Base-by-base conservation (phyloP, 2,329 filamentous ascomycete genomes). In the Lecanosticta acicola region DNA sequence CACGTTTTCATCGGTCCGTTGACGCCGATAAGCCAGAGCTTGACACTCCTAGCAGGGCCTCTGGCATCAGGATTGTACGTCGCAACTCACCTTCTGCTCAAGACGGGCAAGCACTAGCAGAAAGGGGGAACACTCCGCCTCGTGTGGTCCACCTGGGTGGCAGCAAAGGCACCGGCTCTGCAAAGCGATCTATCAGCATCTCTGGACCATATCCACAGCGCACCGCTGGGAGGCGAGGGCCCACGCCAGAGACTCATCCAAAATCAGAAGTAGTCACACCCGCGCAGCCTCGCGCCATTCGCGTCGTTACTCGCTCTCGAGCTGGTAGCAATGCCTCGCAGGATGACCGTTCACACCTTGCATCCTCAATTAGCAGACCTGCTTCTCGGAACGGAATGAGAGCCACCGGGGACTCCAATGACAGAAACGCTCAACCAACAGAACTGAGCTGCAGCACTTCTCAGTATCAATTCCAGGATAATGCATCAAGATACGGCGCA, bases 381-480 rank as follows among this genome's bases (percentile, higher is more conserved):
- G 56, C 46, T 18, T 66, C 63, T n/a, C 56, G 61, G 19, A 54
- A 52, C 43, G 59, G 51, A 17, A 39, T 36, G 14, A 46, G 46
- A 44, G 47, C 43, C 7, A 43, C 48, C 29, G 40, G 43, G 20
- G 56, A 56, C 18, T 52, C 50, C 1, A 41, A 46, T 40, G 52
- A 54, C 34, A 41, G 50, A 41, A 51, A 50, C 39, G 47, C 47
- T 24, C 35, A 57, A 39, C 43, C 46, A 41, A 47, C 48, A 32
- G 58, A 62, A 35, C 48, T 63, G 20, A 56, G 46, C 32, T 55
- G 58, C 17, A 61, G 57, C 46, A 51, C 59, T 48, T 55, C 73
- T 38, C 59, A 69, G 16, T 72, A 69, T 50, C 70, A 75, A 38
- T 74, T 43, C 76, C 76, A 39, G 72, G 76, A 59, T 72, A 76